phyloP scores from a whole-genome alignment of 805 yeast species.

The Saccharomycopsis sp. region DNA sequence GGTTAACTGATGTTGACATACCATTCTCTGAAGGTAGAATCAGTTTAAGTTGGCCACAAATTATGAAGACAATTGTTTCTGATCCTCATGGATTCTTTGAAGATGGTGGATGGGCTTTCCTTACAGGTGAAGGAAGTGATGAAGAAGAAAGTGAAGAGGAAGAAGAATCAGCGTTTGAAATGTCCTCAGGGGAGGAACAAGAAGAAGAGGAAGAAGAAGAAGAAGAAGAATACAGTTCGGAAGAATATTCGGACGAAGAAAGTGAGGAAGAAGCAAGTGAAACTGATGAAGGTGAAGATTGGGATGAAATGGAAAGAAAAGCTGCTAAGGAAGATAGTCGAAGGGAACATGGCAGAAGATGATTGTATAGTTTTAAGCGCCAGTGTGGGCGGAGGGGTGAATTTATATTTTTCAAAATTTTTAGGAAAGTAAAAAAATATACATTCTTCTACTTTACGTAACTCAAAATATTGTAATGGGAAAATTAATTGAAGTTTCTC shows the following conservation, averaged over 20 bases:
- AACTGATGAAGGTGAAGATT: constrained; percentile 32
- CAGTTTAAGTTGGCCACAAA: constrained; percentile 90
- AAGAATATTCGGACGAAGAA: constrained; percentile 33
- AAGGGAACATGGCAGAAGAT: constrained; percentile 22
- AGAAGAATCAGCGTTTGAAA: constrained; percentile 64
- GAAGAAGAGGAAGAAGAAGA: constrained; percentile 62
- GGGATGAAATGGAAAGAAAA: constrained; percentile 57
- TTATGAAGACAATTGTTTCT: constrained; percentile 86
- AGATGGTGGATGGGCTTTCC: constrained; percentile 95
- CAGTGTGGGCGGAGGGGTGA: too few relatives aligned
- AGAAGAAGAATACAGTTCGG: constrained; percentile 43
- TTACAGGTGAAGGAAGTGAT: constrained; percentile 80
- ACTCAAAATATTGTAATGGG: too few relatives aligned
- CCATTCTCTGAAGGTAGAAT: constrained; percentile 93
- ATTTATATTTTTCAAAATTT: too few relatives aligned
- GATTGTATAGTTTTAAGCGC: too few relatives aligned
- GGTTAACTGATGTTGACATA: constrained; percentile 97
- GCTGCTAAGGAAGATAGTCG: constrained; percentile 42
- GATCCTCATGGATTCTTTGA: constrained; percentile 92
- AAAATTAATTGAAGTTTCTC: too few relatives aligned
- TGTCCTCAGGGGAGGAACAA: constrained; percentile 50
- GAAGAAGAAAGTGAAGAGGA: constrained; percentile 63
- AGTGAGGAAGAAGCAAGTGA: constrained; percentile 30
- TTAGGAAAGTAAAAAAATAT: too few relatives aligned
- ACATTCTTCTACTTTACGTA: too few relatives aligned